phyloP scores from a whole-genome alignment of 306 rosid species.

The Cyclanthera cordifolia region DNA sequence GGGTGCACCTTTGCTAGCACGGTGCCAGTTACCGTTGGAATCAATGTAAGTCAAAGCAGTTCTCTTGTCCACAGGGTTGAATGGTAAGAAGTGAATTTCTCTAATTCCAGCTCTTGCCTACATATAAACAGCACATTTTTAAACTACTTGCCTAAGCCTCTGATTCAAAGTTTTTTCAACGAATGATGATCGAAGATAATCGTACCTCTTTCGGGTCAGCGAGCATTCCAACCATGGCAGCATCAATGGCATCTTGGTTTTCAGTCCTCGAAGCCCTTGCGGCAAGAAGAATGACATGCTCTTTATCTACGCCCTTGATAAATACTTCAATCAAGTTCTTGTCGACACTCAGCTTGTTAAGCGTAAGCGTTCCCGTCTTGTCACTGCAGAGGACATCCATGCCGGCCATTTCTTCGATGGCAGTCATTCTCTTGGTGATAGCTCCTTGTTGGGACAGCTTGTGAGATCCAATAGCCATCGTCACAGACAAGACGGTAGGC shows the following conservation, averaged over 20 bases:
- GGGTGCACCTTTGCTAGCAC: slow-evolving; percentile 98
- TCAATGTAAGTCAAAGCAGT: slow-evolving; percentile 97
- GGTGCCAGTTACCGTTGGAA: slow-evolving; percentile 67
- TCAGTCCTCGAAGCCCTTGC: slow-evolving; percentile 91
- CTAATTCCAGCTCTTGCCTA: slow-evolving; percentile 84
- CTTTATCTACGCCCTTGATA: slow-evolving; percentile 66
- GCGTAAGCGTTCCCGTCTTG: slow-evolving; percentile 94
- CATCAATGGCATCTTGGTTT: slow-evolving; percentile 95
- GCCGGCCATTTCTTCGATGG: slow-evolving; percentile 98
- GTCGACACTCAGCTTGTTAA: slow-evolving; percentile 86
- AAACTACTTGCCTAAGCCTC: not conserved
- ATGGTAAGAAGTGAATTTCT: slow-evolving; percentile 88
- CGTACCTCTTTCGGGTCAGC: slow-evolving; percentile 94
- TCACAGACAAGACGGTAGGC: slow-evolving; percentile 97
- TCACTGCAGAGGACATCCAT: slow-evolving; percentile 99
- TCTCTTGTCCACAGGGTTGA: slow-evolving; percentile 95
- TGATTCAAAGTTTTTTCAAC: not conserved
- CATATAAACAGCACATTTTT: slow-evolving; percentile 2
- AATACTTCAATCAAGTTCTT: slow-evolving; percentile 77
- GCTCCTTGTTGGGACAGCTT: slow-evolving; percentile 95
- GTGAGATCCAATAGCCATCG: slow-evolving; percentile 99
- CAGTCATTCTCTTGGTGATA: slow-evolving; percentile 95
- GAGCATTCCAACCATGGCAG: slow-evolving; percentile 96
- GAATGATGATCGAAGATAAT: slow-evolving; percentile 4
- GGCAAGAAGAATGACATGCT: slow-evolving; percentile 69